Evolutionary conservation across 2,329 filamentous ascomycete species (phyloP).

Genomic region (Ilyonectria mors-panacis): DNA sequence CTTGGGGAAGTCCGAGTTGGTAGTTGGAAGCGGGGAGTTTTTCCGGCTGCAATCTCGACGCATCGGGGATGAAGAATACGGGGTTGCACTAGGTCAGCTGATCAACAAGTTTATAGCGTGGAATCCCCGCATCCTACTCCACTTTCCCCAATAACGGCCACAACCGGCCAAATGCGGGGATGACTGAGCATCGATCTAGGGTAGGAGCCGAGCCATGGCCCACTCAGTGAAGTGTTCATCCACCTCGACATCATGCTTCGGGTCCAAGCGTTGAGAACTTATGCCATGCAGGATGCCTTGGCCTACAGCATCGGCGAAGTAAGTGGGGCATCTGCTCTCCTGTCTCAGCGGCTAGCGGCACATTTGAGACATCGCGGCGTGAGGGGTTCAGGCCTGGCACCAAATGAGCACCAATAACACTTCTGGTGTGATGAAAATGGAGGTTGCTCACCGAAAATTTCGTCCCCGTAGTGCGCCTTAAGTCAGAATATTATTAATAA

Average conservation of each 20-base stretch:
- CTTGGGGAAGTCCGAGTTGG: slow-evolving; percentile 1
- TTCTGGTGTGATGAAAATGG: too few species aligned
- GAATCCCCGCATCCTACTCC: slow-evolving; percentile 26
- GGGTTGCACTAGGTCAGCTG: slow-evolving; percentile 31
- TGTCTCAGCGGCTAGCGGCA: not conserved
- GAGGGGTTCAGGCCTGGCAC: not conserved
- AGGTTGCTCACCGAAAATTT: too few species aligned
- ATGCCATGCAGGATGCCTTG: not conserved
- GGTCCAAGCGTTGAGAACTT: not conserved
- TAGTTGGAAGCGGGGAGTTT: slow-evolving; percentile 12
- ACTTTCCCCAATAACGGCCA: slow-evolving; percentile 20
- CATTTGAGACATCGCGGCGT: not conserved
- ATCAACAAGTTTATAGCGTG: slow-evolving; percentile 11
- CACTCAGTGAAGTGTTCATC: not conserved
- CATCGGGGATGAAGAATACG: slow-evolving; percentile 20
- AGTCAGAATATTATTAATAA: not conserved
- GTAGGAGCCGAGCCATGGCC: not conserved
- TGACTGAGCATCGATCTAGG: slow-evolving; percentile 7
- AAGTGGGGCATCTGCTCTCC: not conserved
- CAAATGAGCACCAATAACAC: not conserved
- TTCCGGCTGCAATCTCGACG: slow-evolving; percentile 21
- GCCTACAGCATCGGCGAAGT: not conserved
- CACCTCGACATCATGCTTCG: not conserved
- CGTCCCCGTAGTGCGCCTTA: not conserved
- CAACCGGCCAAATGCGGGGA: slow-evolving; percentile 19